These are phyloP conservation scores for Aspergillus puulaauensis DNA, from an alignment of 2,329 filamentous ascomycete species.

Conservation along the genomic window DNA sequence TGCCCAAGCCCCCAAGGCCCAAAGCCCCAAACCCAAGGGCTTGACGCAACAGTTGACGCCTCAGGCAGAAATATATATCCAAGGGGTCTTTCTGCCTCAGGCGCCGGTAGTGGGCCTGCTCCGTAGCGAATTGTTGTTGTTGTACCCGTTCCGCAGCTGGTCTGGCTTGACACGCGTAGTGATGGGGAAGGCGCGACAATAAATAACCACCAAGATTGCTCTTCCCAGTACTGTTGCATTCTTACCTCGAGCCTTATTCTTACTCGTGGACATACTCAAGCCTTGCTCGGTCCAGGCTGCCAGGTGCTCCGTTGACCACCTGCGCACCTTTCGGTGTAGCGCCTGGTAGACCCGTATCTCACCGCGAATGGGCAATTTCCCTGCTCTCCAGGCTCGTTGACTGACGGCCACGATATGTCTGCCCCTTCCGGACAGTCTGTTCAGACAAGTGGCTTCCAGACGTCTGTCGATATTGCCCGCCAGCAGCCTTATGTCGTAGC, in stretches of 20 bases:
- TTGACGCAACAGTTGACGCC: no score
- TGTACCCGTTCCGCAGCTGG: background rate
- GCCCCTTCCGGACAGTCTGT: constrained; percentile 22
- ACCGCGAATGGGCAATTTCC: constrained; percentile 7
- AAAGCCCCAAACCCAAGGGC: background rate
- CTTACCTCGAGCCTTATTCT: background rate
- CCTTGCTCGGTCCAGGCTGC: background rate
- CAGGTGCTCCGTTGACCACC: background rate
- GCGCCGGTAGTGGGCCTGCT: no score
- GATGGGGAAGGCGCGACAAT: background rate
- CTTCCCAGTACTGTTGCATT: background rate
- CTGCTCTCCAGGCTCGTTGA: background rate
- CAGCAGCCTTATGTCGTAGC: constrained; percentile 41
- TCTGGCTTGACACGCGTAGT: background rate
- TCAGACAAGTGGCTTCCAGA: constrained; percentile 55
- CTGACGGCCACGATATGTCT: constrained; percentile 24
- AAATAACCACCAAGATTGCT: background rate
- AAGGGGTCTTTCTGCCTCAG: no score
- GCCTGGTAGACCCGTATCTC: background rate
- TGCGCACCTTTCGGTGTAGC: background rate
- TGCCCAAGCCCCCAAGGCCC: background rate
- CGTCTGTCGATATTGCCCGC: constrained; percentile 44
- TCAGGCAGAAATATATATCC: no score
- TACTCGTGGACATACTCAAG: background rate
- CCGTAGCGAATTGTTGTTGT: background rate